phyloP scores from a whole-genome alignment of 2,329 filamentous ascomycete species.

The Xylogone sp. region DNA sequence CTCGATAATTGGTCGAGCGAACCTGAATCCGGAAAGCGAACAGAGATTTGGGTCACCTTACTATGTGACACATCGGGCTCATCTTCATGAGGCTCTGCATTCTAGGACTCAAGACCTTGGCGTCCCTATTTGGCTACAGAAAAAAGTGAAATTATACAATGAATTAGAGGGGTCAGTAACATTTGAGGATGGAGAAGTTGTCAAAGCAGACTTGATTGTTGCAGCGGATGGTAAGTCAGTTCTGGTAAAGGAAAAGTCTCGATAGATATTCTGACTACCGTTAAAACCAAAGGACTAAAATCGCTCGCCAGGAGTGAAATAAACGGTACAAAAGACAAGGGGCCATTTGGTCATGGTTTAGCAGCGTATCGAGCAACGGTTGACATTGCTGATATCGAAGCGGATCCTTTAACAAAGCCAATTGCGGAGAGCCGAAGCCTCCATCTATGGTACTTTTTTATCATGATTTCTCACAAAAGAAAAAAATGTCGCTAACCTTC shows the following conservation, averaged over 20 bases:
- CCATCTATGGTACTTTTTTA: neutral
- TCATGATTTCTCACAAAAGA: neutral
- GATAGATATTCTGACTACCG: neutral
- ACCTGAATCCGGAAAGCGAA: neutral
- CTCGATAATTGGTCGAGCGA: neutral
- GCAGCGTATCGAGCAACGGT: neutral
- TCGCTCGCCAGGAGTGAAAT: neutral
- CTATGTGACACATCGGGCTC: slow-evolving; percentile 8
- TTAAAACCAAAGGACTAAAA: neutral
- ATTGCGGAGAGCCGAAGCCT: neutral
- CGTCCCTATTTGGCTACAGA: slow-evolving; percentile 1
- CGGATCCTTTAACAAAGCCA: neutral
- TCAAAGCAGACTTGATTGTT: slow-evolving; percentile 1
- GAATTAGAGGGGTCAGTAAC: neutral
- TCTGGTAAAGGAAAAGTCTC: no score
- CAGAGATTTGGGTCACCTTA: slow-evolving; percentile 8
- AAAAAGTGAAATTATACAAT: slow-evolving; percentile 3
- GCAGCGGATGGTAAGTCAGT: slow-evolving; percentile 4
- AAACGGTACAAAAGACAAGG: neutral
- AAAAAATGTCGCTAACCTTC: neutral
- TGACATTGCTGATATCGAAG: neutral
- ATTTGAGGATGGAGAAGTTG: slow-evolving; percentile 1
- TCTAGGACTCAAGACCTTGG: slow-evolving; percentile 3
- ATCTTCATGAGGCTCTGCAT: slow-evolving; percentile 10
- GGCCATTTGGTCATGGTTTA: neutral